Base-by-base conservation (phyloP, 2,329 filamentous ascomycete species). In the Sporothrix luriei region DNA sequence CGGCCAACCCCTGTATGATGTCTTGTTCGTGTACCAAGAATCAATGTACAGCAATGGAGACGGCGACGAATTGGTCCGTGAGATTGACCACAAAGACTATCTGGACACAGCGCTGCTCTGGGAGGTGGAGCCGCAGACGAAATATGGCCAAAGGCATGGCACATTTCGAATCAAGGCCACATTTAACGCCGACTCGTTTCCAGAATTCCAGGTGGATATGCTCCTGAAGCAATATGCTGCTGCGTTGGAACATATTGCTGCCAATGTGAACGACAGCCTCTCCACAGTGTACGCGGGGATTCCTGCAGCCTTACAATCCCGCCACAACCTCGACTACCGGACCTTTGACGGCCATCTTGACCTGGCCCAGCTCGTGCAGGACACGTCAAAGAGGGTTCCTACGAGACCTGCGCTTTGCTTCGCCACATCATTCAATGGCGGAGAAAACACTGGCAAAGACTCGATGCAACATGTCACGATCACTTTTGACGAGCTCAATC, bases 21-120 rank as follows among this genome's bases (percentile, higher is more conserved):
- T 89, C 0, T 81, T 97, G 0, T 90, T 97, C 74, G 89, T 94
- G 0, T 97, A 94, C 83, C 94, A 97, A 74, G 90, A 97, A 75
- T 91, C 89, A 0, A 80, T 90, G 1, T 79, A 81, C 75, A 80
- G 74, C 74, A 75, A 72, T 33, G 66, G 66, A 54, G 21, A 72
- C 40, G 43, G 55, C 0, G 52, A 29, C 0, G 74, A 78, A 3
- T 48, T 76, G 2, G 80, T 94, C 0, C 78, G 75, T 11, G 82
- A 93, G 68, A 76, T 86, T 0, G 83, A 85, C 33, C 88, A 90
- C 67, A 78, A 84, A 5, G 94, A 97, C 76, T 86, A 87, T 26
- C 81, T 95, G 7, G 93, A 97, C 76, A 93, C 92, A 54, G 88
- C 87, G 69, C 76, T 96, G 1, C 84, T 94, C 2, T 76, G 97